phyloP scores from a whole-genome alignment of 495 filamentous ascomycete species.

The Stereocaulon alpinum region DNA sequence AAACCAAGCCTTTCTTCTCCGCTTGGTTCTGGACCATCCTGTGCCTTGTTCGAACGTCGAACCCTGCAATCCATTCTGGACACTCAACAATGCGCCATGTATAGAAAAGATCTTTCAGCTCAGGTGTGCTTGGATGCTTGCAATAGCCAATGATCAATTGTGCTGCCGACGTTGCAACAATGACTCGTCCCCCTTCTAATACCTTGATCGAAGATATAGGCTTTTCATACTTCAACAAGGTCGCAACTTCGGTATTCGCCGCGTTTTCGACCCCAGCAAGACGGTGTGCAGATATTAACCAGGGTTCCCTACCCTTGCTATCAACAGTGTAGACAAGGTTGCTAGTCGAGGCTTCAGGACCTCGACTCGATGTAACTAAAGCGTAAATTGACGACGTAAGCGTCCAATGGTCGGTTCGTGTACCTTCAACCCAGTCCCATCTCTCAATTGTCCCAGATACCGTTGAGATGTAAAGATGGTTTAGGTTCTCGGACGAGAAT shows the following conservation, averaged over 20 bases:
- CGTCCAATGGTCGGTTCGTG: constrained; percentile 37
- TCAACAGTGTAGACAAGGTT: constrained; percentile 20
- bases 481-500: constrained; percentile 46
- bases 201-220: constrained; percentile 26
- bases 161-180: constrained; percentile 26
- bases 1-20: constrained; percentile 26
- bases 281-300: constrained; percentile 22
- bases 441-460: constrained; percentile 52
- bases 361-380: constrained; percentile 1
- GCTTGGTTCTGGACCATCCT: constrained; percentile 13
- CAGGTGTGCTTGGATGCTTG: neutral
- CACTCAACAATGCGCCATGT: constrained; percentile 44
- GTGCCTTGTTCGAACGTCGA: constrained; percentile 41
- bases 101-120: constrained; percentile 31
- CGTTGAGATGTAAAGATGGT: constrained; percentile 60
- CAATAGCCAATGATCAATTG: constrained; percentile 18
- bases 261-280: constrained; percentile 10
- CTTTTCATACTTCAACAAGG: constrained; percentile 19
- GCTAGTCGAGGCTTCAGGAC: neutral
- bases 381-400: constrained; percentile 10
- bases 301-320: constrained; percentile 7
- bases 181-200: constrained; percentile 29
- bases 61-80: constrained; percentile 44
- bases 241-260: constrained; percentile 12
- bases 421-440: constrained; percentile 67